These are phyloP conservation scores for Actinomucor elegans DNA, from an alignment of 371 early-diverging fungal genomes.

Conservation along the genomic window DNA sequence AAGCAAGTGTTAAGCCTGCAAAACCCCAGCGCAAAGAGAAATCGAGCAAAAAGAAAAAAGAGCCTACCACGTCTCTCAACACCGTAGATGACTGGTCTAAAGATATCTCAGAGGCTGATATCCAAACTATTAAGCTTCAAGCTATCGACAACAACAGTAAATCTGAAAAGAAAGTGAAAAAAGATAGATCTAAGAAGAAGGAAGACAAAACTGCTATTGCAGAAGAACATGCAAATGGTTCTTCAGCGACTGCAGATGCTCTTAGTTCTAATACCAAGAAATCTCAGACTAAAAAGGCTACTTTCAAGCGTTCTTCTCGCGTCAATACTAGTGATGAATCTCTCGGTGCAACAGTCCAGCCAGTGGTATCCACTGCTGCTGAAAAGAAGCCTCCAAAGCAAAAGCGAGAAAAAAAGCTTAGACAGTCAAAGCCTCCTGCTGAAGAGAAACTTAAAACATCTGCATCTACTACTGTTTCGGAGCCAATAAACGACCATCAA, in stretches of 20 bases:
- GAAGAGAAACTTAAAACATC: not conserved
- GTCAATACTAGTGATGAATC: no score
- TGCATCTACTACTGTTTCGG: no score
- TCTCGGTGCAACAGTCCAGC: not conserved
- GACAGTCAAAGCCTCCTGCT: not conserved
- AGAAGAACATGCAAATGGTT: not conserved
- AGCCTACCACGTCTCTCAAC: no score
- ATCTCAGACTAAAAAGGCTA: not conserved
- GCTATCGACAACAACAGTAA: not conserved
- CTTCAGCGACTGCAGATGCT: not conserved
- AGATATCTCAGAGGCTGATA: no score
- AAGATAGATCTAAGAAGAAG: not conserved
- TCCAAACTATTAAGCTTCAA: no score
- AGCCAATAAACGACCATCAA: no score
- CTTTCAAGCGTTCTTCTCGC: no score
- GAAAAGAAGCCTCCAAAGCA: not conserved
- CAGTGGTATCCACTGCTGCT: not conserved
- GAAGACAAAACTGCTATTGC: not conserved
- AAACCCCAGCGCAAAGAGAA: not conserved
- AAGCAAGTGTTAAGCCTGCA: no score
- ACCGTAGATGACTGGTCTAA: no score
- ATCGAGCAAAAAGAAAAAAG: not conserved
- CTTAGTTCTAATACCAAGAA: not conserved
- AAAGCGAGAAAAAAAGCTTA: slow-evolving; percentile 1
- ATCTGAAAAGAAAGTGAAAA: not conserved